Base-by-base conservation (phyloP, 176 grass and related monocot species). In the Oryza meridionalis region DNA sequence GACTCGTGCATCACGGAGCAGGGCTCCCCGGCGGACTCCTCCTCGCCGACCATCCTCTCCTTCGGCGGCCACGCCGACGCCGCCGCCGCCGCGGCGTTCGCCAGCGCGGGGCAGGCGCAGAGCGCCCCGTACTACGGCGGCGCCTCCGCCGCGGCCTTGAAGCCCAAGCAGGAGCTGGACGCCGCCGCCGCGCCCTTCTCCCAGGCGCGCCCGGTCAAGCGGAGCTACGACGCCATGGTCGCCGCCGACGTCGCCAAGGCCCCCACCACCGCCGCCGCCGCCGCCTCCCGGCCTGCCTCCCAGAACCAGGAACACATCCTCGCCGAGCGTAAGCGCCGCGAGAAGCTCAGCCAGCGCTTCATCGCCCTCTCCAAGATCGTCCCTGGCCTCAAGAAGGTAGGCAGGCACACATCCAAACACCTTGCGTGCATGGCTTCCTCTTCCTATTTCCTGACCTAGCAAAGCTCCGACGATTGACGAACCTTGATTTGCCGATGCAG, bases 271-370 rank as follows among this genome's bases (percentile, higher is more conserved):
- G 55, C 86, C 66, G 55, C 49, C 16, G 14, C 86, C 53, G 55
- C 49, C n/a, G 14, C 69, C 16, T 42, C 88, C 26, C 80, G 88
- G 11, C 84, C 88, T 50, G 38, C 80, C 0, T 74, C 89, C 4
- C 89, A 94, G 77, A 98, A 93, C 85, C 91, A 98, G 70, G 96
- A 98, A 66, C 96, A 98, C 84, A 95, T 98, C 84, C 22, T 98
- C 25, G 96, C 96, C 22, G 96, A 98, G 80, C 82, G 96, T 11
- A 93, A 90, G 82, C 87, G 96, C 67, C 92, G 96, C 22, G 96
- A 98, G 80, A 98, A 98, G 88, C 88, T 98, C 81, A 98, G 93
- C 87, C 91, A 98, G 89, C 87, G 96, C 63, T 98, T 98, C 84
- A 98, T 98, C 74, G 96, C 91, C 31, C 86, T 98, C 33, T 98